Evolutionary conservation across 148 eudicot genomes (phyloP), one percentile per base, ranked within the genome.

Genomic region (Rhododendron ferrugineum): DNA sequence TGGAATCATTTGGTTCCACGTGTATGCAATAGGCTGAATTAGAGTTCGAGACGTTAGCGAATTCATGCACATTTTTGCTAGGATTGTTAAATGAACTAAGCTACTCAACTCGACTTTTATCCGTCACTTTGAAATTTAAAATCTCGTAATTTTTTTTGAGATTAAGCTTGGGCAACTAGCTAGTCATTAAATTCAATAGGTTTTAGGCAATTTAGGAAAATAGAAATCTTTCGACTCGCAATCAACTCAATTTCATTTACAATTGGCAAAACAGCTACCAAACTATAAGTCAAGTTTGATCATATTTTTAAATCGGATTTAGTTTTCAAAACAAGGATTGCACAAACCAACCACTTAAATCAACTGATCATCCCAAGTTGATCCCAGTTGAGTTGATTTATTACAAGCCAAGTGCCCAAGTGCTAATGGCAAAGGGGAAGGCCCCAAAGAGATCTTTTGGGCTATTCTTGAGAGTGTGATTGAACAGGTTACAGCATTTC

Each of bases 1-100:
- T 30, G 66, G 66, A 49, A 79, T 54, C 34, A 36, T 79, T 79
- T 85, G 26, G 62, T 85, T 18, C 68, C 49, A 47, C 52, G 26
- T 8, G 64, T 85, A 79, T 68, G 83, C 78, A 79, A 22, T 50
- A 7, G 18, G 50, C 11, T 20, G 34, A 32, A 49, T 30, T 6
- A 73, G 68, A 83, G 68, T 47, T 26, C 5, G 28, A 20, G n/a
- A 47, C 32, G 9, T 37, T 42, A 77, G 3, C 6, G 11, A 42
- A 20, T 20, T 77, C 9, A 20, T 77, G 6, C 30, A 11, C 26
- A 22, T 77, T 77, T 77, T 77, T 77, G 11, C 20, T 18, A 2
- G 0, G 75, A 30, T 30, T 28, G 20, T 11, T 70, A 30, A 13
- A 68, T 68, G 37, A 28, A 13, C 20, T 66, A 11, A 66, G 30